Evolutionary conservation across 2,329 filamentous ascomycete genomes (phyloP), one percentile per base, ranked within the genome.

Genomic region (Leptodontidium sp.): DNA sequence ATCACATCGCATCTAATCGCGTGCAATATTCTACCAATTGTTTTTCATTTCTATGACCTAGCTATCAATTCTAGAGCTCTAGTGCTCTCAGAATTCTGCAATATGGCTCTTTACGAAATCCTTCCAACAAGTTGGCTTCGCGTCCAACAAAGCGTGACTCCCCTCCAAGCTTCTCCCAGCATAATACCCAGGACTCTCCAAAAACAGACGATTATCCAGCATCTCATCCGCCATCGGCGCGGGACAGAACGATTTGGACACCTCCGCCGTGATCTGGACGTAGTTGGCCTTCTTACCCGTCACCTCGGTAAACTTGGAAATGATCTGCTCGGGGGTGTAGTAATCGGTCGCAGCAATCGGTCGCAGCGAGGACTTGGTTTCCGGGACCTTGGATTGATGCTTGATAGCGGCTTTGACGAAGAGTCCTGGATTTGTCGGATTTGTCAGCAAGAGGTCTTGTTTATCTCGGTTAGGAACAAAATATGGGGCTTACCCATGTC

Each of bases 351-450:
- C 85, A 0, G 80, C 85, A 68, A 78, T 79, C 78, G 12, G 77
- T 76, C 0, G 84, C 85, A 0, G 80, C 85, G 15, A 80, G 78
- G 40, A 88, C 78, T 2, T 75, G 80, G 69, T 81, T 81, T 15
- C 83, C 83, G 81, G 76, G 26, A 81, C 81, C 53, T 79, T 79
- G 0, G 82, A 82, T 0, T 82, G 81, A 11, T 85, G 74, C 0
- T 77, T 78, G 0, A 85, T 77, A 26, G 84, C 80, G 6, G 80
- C 77, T 1, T 74, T 79, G 7, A 82, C 69, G 65, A 70, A 53
- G n/a, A 24, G 12, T 6, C 50, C 12, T 47, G 43, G 29, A 32
- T 32, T 32, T 32, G 29, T 32, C 29, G 6, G 29, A 6, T 47
- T 47, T n/a, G 17, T 47, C 17, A 47, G 15, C 43, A 47, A 47